Evolutionary conservation across 306 rosid genomes (phyloP).

Genomic region (Purshia tridentata): DNA sequence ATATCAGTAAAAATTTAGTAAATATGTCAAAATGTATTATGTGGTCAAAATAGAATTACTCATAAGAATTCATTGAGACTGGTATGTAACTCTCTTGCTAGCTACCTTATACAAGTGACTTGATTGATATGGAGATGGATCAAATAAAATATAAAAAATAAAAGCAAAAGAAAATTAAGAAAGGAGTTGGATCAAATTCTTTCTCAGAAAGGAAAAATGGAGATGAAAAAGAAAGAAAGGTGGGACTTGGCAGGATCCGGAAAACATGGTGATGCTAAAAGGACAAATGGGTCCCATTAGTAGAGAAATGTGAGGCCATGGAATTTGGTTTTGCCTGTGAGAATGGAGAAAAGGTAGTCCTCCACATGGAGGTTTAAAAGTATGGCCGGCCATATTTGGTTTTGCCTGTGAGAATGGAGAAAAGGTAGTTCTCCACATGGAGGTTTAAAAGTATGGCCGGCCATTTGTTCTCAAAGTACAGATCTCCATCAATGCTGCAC

Average conservation of each 20-base stretch:
- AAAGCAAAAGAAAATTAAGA: too few relatives aligned
- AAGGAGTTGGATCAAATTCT: too few relatives aligned
- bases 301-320: conserved; percentile 55
- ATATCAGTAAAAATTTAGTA: too few relatives aligned
- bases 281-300: conserved; percentile 44
- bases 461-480: too few relatives aligned
- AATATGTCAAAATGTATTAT: too few relatives aligned
- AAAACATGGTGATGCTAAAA: conserved; percentile 49
- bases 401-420: conserved; percentile 35
- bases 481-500: too few relatives aligned
- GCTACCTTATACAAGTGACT: neutral
- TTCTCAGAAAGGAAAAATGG: too few relatives aligned
- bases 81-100: neutral
- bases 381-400: conserved; percentile 47
- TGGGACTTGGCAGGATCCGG: conserved; percentile 67
- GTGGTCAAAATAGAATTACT: too few relatives aligned
- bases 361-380: conserved; percentile 63
- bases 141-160: too few relatives aligned
- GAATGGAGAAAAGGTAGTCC: conserved; percentile 31
- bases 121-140: neutral
- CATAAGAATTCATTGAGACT: too few relatives aligned
- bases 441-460: conserved; percentile 39
- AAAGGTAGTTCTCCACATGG: conserved; percentile 53
- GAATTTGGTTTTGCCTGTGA: conserved; percentile 39
- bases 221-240: neutral